These are phyloP conservation scores for Aureobasidium melanogenum DNA, from an alignment of 2,329 filamentous ascomycete genomes.

Conservation along the genomic window DNA sequence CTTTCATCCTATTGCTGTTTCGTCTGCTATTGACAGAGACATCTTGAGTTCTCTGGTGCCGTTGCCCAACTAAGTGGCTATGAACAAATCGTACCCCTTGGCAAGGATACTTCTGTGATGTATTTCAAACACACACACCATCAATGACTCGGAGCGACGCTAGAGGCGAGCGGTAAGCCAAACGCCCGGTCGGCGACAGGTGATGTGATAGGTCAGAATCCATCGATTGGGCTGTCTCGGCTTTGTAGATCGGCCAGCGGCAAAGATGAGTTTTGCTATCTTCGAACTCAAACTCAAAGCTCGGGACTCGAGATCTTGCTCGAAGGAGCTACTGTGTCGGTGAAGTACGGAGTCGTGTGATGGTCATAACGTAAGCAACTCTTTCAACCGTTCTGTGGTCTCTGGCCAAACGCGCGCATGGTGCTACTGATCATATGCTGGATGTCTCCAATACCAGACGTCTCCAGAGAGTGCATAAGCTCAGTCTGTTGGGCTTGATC, in stretches of 20 bases:
- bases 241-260: not conserved
- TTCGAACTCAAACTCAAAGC: not conserved
- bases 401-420: not conserved
- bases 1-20: not conserved
- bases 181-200: not conserved
- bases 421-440: slow-evolving; percentile 28
- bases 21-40: not conserved
- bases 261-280: not conserved
- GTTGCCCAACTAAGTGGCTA: not conserved
- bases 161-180: not conserved
- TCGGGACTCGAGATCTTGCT: not conserved
- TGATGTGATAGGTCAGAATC: not conserved
- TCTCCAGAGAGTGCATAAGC: slow-evolving; percentile 28
- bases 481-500: slow-evolving; percentile 28
- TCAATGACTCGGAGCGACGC: not conserved
- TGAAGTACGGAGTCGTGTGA: too few relatives aligned
- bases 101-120: too few relatives aligned
- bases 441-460: slow-evolving; percentile 30
- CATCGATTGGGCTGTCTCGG: not conserved
- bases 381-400: slow-evolving; percentile 8
- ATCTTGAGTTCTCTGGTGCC: not conserved
- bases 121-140: too few relatives aligned
- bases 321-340: not conserved
- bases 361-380: not conserved
- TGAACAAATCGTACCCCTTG: too few relatives aligned